Conservation (phyloP, 1,139 yeast species). For the Tardiomyces blankii region DNA sequence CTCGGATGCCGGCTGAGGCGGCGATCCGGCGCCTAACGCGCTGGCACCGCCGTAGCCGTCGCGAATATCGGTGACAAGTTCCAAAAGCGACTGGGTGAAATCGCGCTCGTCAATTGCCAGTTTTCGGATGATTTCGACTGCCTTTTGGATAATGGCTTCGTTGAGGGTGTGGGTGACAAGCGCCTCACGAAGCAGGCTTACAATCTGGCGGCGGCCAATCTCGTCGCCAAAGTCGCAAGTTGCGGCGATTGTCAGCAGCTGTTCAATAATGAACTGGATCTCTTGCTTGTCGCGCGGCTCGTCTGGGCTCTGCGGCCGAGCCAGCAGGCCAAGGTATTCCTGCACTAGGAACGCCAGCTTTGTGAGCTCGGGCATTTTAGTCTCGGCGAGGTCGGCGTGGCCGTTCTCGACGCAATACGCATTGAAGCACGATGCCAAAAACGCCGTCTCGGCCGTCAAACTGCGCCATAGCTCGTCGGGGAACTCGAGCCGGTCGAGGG, state of each 20-base stretch:
- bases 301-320: conserved; percentile 18
- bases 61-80: conserved; percentile 73
- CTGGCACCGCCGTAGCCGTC: conserved; percentile 31
- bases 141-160: conserved; percentile 43
- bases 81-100: conserved; percentile 76
- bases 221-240: conserved; percentile 86
- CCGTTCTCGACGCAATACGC: conserved; percentile 48
- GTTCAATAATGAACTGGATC: conserved; percentile 65
- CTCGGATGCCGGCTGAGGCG: conserved; percentile 16
- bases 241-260: conserved; percentile 54
- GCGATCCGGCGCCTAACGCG: conserved; percentile 15
- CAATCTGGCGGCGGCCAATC: conserved; percentile 75
- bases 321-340: conserved; percentile 40
- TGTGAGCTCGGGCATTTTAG: conserved; percentile 71
- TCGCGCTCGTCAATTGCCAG: conserved; percentile 74
- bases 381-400: conserved; percentile 47
- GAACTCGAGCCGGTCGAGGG: conserved; percentile 45
- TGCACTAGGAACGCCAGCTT: conserved; percentile 50
- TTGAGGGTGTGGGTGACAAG: conserved; percentile 30
- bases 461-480: conserved; percentile 53
- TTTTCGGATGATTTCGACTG: conserved; percentile 56
- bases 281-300: conserved; percentile 39
- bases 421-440: conserved; percentile 58
- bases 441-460: conserved; percentile 64
- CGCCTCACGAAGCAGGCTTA: conserved; percentile 49